Base-by-base conservation (phyloP, 495 filamentous ascomycete genomes). In the Trichoderma erinaceum region DNA sequence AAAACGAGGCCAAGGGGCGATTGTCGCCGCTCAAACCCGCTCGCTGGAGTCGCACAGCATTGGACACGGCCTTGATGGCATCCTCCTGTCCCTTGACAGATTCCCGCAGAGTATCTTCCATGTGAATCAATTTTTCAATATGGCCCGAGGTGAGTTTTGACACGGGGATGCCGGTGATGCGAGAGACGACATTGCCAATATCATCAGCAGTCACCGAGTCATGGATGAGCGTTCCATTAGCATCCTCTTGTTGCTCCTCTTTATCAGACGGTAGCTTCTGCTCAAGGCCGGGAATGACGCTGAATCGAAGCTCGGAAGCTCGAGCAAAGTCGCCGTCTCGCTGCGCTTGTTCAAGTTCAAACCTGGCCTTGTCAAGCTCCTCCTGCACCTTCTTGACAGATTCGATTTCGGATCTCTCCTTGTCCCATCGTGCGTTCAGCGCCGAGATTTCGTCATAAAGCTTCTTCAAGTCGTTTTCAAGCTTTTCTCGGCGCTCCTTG, bases 121-220 rank as follows among this genome's bases (percentile, higher is more conserved):
- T 97, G 71, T 89, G 88, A 66, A 99, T 88, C 18, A 99, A 78
- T 73, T 94, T 93, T 75, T 97, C 93, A 23, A 93, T 87, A 68
- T 97, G 94, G 23, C 95, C 94, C 35, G 90, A 89, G 75, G 96
- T 96, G 25, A 99, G 82, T 73, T 96, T 97, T 50, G 87, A 89
- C 25, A 93, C 88, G 1, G 95, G 95, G 66, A 98, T 98, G 63
- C 95, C 95, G 4, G 95, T 98, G 41, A 92, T 87, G 46, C 90
- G 85, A 3, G 92, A 93, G 6, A 99, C 95, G 21, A 99, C 95
- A 65, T 85, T 86, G 41, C 89, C 93, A 75, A 99, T 99, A 73
- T 99, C 94, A 73, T 97, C 93, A 7, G 92, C 86, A 1, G 89
- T 94, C 10, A 99, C 95, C 2, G 92, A 91, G 72, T 99, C 94